Conservation (phyloP, 768 basidiomycete genomes). For the Psilocybe tampanensis region DNA sequence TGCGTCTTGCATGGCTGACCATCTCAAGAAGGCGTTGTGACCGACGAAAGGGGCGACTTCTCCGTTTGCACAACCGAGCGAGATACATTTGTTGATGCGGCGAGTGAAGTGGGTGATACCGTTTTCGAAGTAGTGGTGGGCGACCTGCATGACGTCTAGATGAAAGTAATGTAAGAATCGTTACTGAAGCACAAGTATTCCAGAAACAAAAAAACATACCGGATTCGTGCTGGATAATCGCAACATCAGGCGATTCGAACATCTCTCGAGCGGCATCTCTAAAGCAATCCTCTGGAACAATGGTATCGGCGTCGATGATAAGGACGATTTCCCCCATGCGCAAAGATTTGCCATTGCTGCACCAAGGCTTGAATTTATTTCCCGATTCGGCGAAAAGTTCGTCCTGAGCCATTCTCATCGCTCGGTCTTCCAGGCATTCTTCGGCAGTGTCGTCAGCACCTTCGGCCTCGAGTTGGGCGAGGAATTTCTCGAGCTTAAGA, state of each 20-base stretch:
- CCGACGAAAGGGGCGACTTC: slow-evolving; percentile 85
- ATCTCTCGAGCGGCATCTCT: slow-evolving; percentile 89
- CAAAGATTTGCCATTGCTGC: slow-evolving; percentile 71
- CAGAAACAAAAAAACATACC: slow-evolving; percentile 35
- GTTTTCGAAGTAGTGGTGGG: slow-evolving; percentile 87
- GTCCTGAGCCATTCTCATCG: slow-evolving; percentile 72
- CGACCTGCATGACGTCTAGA: slow-evolving; percentile 81
- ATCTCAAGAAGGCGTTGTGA: slow-evolving; percentile 86
- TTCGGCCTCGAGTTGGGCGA: slow-evolving; percentile 45
- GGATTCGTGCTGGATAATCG: slow-evolving; percentile 89
- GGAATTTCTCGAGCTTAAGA: slow-evolving; percentile 58
- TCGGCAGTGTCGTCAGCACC: slow-evolving; percentile 42
- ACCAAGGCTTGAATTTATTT: slow-evolving; percentile 64
- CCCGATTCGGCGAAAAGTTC: slow-evolving; percentile 67
- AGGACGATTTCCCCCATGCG: slow-evolving; percentile 81
- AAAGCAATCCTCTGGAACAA: slow-evolving; percentile 83
- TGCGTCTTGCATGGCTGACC: slow-evolving; percentile 87
- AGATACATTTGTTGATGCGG: slow-evolving; percentile 84
- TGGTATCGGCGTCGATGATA: slow-evolving; percentile 79
- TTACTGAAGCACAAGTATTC: not conserved
- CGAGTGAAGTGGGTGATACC: slow-evolving; percentile 88
- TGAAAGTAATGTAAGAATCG: not conserved
- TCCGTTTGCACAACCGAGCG: slow-evolving; percentile 77
- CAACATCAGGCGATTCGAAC: slow-evolving; percentile 74
- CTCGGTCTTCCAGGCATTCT: slow-evolving; percentile 69